phyloP scores from a whole-genome alignment of 2,329 filamentous ascomycete species.

The Xylariaceae sp. region DNA sequence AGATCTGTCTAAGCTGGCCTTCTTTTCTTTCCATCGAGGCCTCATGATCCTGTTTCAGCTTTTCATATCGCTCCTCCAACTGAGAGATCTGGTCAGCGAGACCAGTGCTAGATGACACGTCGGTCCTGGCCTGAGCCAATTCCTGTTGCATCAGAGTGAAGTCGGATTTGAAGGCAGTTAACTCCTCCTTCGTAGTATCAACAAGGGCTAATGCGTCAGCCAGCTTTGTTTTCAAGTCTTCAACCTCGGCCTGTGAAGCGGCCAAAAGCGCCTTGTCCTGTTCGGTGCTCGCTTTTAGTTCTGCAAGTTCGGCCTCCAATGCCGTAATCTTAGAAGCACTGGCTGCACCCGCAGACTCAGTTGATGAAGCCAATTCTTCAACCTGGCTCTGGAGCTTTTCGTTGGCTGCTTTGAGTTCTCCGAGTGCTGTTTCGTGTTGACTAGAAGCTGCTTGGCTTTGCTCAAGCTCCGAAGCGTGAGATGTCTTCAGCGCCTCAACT shows the following conservation, averaged over 20 bases:
- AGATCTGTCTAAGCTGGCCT: constrained; percentile 56
- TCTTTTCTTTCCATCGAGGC: constrained; percentile 48
- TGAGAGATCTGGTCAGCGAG: constrained; percentile 26
- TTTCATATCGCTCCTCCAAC: constrained; percentile 37
- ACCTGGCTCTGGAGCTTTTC: constrained; percentile 56
- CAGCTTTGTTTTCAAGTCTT: constrained; percentile 38
- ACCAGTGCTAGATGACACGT: constrained; percentile 34
- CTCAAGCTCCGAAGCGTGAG: constrained; percentile 50
- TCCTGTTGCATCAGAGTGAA: constrained; percentile 48
- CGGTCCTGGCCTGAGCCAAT: constrained; percentile 44
- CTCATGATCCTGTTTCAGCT: constrained; percentile 49
- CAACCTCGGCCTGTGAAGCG: constrained; percentile 40
- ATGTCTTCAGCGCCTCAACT: constrained; percentile 50
- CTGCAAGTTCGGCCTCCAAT: constrained; percentile 51
- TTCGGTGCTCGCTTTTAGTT: constrained; percentile 48
- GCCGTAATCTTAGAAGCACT: constrained; percentile 45
- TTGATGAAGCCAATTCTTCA: constrained; percentile 49
- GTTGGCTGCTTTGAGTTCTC: constrained; percentile 50
- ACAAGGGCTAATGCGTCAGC: constrained; percentile 28
- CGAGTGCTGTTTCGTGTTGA: constrained; percentile 48
- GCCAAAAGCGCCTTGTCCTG: constrained; percentile 48
- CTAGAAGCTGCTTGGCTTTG: constrained; percentile 44
- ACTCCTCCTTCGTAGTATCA: constrained; percentile 40
- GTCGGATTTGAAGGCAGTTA: constrained; percentile 48
- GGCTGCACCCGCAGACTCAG: constrained; percentile 45